Evolutionary conservation across 2,329 filamentous ascomycete genomes (phyloP), one percentile per base, ranked within the genome.

Genomic region (Scytalidium sp.): DNA sequence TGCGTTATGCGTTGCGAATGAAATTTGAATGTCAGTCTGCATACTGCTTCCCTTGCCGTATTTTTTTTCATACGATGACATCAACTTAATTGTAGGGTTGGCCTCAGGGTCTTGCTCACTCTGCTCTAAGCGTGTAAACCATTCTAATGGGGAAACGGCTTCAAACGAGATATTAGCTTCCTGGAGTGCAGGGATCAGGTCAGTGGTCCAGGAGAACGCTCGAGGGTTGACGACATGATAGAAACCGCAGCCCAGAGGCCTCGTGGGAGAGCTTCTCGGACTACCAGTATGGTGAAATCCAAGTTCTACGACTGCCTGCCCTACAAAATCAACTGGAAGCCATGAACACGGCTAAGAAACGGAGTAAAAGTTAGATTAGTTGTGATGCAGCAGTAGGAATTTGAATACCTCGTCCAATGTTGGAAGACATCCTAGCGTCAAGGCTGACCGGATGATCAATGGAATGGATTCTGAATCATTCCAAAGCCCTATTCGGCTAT

Each of bases 201-300:
- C 74, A 0, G 67, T 50, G 0, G 75, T 78, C 74, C 75, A 80
- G 20, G 72, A 65, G 55, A 77, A 73, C 0, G 63, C 55, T 6
- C 60, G 62, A 0, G 72, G 71, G 50, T 81, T 81, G n/a, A 76
- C 67, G 8, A 85, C 65, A 50, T 83, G 77, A 50, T 75, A 79
- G 15, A n/a, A n/a, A 9, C 32, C 5, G 5, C 15, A 80, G 68
- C 0, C 68, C 57, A 2, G 53, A 54, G 47, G 54, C 19, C 59
- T 56, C 48, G 61, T 61, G 1, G 11, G 42, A 20, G 22, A 50
- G 43, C 25, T 49, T 45, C 32, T 50, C n/a, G 19, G 48, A 41
- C 13, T 17, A 41, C 9, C 21, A 9, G 23, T 8, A 47, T 49
- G 32, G 57, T 53, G 0, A 67, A 64, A 3, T 63, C 47, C 59